Evolutionary conservation across 345 rosid genomes (phyloP).

Genomic region (Syzygium aqueum): DNA sequence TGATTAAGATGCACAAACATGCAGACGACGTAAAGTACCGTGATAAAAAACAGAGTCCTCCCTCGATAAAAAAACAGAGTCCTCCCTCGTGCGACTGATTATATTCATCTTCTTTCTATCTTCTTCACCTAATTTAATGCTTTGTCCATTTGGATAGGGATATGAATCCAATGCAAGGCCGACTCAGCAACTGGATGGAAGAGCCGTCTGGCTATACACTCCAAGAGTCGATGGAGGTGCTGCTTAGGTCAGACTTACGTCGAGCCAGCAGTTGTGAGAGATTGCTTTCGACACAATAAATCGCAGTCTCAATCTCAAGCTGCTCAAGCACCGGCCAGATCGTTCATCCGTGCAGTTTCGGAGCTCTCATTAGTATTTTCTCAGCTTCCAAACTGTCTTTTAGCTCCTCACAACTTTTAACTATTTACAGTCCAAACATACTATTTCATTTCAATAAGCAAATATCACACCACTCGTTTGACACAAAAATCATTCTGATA

Average conservation of each 20-base stretch:
- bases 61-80: background rate
- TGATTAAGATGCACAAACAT: background rate
- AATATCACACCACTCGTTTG: background rate
- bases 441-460: background rate
- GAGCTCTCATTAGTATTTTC: background rate
- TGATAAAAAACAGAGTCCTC: background rate
- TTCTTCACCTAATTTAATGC: background rate
- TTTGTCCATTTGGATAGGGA: conserved; percentile 25
- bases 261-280: background rate
- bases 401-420: background rate
- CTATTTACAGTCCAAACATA: background rate
- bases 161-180: conserved; percentile 65
- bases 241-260: background rate
- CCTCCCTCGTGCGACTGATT: background rate
- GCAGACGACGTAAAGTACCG: background rate
- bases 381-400: background rate
- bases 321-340: too few species aligned
- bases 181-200: conserved; percentile 28
- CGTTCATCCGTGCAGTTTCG: background rate
- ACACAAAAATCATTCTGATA: background rate
- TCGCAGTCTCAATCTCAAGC: too few species aligned
- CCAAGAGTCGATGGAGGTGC: background rate
- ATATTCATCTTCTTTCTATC: background rate
- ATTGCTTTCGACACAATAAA: background rate
- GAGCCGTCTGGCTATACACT: conserved; percentile 27